phyloP scores from a whole-genome alignment of 2,329 filamentous ascomycete species.

The Colletotrichum sp. region DNA sequence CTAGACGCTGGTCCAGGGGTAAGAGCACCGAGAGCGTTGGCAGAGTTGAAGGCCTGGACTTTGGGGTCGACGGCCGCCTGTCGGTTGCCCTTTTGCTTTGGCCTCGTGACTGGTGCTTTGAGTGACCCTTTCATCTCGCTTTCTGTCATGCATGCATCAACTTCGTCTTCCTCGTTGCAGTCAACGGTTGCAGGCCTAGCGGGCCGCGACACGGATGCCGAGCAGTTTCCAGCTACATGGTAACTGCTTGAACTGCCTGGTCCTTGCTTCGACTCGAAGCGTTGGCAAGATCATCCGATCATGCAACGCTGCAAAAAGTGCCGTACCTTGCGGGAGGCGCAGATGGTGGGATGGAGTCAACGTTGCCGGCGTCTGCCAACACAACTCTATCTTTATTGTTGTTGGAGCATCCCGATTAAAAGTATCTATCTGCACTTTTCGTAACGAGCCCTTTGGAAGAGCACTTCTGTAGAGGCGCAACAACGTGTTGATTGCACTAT shows the following conservation, averaged over 20 bases:
- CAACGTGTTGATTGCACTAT: background rate
- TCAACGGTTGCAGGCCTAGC: slow-evolving; percentile 9
- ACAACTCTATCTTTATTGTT: background rate
- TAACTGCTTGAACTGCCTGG: slow-evolving; percentile 8
- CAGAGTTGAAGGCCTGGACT: background rate
- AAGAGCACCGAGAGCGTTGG: background rate
- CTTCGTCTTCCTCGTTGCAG: background rate
- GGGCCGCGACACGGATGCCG: slow-evolving; percentile 12
- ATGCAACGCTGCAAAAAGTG: slow-evolving; percentile 13
- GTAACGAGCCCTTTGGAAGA: background rate
- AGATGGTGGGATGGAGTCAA: background rate
- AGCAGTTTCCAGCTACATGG: slow-evolving; percentile 16
- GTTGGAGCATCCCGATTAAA: background rate
- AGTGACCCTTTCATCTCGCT: slow-evolving; percentile 20
- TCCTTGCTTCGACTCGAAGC: background rate
- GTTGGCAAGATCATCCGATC: slow-evolving; percentile 14
- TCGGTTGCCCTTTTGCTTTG: background rate
- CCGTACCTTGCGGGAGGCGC: background rate
- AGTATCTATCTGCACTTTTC: background rate
- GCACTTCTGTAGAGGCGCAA: background rate
- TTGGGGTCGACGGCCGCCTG: background rate
- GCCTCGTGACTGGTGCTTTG: background rate
- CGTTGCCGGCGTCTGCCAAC: background rate
- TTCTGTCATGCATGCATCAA: slow-evolving; percentile 12
- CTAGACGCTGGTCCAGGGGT: background rate